Base-by-base conservation (phyloP, 768 basidiomycete genomes). In the Amanita exitialis region DNA sequence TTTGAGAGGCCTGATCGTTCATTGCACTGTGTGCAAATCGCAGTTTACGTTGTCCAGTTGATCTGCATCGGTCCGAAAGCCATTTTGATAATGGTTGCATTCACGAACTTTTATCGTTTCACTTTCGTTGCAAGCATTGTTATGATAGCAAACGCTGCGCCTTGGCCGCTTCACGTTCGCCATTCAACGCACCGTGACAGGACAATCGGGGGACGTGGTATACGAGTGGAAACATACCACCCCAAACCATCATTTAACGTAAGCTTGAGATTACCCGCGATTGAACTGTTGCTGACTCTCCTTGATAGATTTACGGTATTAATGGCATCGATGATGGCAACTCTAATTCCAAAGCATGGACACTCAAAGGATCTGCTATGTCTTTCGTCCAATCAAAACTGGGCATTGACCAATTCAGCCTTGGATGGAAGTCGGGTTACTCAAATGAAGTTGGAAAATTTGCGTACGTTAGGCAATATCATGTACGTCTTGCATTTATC, bases 401-500 rank as follows among this genome's bases (percentile, higher is more conserved):
- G 4, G 51, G 54, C 8, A 21, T 57, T 20, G 47, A 44, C 13
- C 4, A 20, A 8, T 32, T 16, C 8, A 38, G 16, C n/a, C 23
- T 56, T 12, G 20, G n/a, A 32, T 58, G 51, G 27, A 54, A 52
- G 38, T 52, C 51, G 25, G 59, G 60, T 3, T 58, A 52, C 32
- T 41, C 38, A 4, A 37, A 53, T 6, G 58, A 59, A 12, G 43
- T 54, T 1, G 34, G 53, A 2, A 61, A 58, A 36, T 53, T 56
- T 35, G 63, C 62, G 3, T 64, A 58, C 47, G 28, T 63, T 4
- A 57, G 50, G 15, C 61, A 64, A 51, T 44, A 20, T 12, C 53
- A 61, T 49, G 62, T 63, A 15, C 20, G 56, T 30, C 54, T 5
- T 51, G 35, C 32, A 12, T 3, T 20, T 23, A n/a, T 16, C 4